Evolutionary conservation across 768 basidiomycete species (phyloP), one percentile per base, ranked within the genome.

Genomic region (Candolleomyces efflorescens): DNA sequence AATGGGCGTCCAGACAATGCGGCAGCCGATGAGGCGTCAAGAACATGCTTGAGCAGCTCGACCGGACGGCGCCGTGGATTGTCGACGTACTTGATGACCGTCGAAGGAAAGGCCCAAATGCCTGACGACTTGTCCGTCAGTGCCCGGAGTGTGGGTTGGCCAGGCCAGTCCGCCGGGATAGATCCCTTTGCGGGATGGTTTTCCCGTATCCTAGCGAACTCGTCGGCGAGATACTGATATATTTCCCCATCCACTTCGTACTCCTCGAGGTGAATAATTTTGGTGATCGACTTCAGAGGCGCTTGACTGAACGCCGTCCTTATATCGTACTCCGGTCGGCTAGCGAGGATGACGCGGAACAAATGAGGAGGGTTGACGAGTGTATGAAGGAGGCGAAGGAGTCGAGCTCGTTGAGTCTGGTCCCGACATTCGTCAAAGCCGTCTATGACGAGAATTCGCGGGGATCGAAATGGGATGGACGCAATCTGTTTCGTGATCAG

Each of bases 391-490:
- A 56, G 4, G 3, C 50, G 6, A 20, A 37, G 24, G 20, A 56
- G 32, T 7, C 23, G 26, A 20, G 10, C 12, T 2, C 47, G 45
- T 20, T 23, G 18, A 12, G n/a, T 4, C 5, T 3, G 10, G 22
- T 46, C 27, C 3, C 54, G 20, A 39, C 61, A 62, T 44, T 62
- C 61, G 50, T 62, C 61, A 18, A 62, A 49, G 3, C 61, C 61
- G 38, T 62, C 60, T n/a, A 61, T 52, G 5, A 58, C 39, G 13
- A 61, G 22, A 6, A 55, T 46, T 46, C 20, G 12, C 20, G 13
- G 45, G 13, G 9, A 7, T 22, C 20, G 45, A 46, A 22, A 6
- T 22, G 45, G 45, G 9, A 9, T 39, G 17, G 38, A 39, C 17
- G 20, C 5, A 26, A 51, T 26, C 10, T 26, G 59, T 5, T 50